Evolutionary conservation across 352 stramenopile genomes (phyloP).

Genomic region (Paralagenidium karlingii): DNA sequence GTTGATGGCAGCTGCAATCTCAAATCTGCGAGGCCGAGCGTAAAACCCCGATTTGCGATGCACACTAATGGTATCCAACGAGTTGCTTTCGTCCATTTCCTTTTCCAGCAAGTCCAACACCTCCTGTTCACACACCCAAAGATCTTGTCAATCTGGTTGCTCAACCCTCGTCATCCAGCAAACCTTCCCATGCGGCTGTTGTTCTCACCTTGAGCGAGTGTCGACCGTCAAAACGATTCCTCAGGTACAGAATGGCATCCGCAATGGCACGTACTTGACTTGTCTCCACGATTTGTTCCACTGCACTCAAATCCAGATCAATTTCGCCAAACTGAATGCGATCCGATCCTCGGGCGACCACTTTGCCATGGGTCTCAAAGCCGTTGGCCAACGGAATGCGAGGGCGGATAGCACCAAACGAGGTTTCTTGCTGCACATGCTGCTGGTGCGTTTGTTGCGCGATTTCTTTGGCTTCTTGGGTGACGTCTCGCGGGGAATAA

Average conservation of each 20-base stretch:
- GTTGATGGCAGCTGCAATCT: constrained; percentile 82
- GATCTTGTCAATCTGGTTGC: no score
- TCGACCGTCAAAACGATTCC: constrained; percentile 49
- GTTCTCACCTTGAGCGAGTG: constrained; percentile 25
- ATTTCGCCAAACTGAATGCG: constrained; percentile 83
- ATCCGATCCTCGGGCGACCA: constrained; percentile 51
- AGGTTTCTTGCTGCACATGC: constrained; percentile 27
- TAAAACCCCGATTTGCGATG: constrained; percentile 66
- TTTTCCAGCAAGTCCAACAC: constrained; percentile 51
- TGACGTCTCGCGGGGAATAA: constrained; percentile 89
- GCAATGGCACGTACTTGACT: constrained; percentile 80
- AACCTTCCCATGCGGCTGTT: neutral
- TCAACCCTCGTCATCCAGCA: constrained; percentile 1
- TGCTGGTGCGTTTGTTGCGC: constrained; percentile 26
- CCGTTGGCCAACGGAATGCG: constrained; percentile 37
- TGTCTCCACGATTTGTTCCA: constrained; percentile 85
- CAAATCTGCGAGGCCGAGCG: constrained; percentile 62
- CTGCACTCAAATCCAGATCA: constrained; percentile 68
- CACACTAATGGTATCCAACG: constrained; percentile 39
- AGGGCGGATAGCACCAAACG: constrained; percentile 30
- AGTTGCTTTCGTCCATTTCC: constrained; percentile 44
- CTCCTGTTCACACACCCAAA: constrained; percentile 15
- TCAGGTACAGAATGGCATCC: constrained; percentile 39
- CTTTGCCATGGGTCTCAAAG: constrained; percentile 62
- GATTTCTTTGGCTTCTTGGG: constrained; percentile 85